Base-by-base conservation (phyloP, 192 early-diverging fungal genomes). In the Coemansia sp. region DNA sequence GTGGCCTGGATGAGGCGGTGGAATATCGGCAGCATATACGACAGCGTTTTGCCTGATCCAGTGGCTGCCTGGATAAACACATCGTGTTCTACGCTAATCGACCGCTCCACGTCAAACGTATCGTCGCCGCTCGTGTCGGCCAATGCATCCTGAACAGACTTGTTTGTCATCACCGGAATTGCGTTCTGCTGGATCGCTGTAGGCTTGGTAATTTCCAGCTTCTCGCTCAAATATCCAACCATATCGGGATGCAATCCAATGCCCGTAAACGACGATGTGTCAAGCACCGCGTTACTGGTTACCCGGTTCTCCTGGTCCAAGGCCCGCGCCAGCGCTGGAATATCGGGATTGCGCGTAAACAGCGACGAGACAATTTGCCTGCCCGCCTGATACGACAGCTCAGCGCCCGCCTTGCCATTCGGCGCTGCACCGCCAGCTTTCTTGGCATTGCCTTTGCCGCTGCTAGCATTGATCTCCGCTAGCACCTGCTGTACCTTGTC, bases 41-140 rank as follows among this genome's bases (percentile, higher is more conserved):
- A 85, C 47, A 99, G 81, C 0, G 98, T 99, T 72, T 99, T 99
- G 60, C 98, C 98, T 5, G 94, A 96, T 55, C 98, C 98, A 3
- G 96, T 99, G 62, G 94, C 91, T 14, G 96, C 93, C 71, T 97
- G 93, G 45, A 99, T 86, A 59, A 98, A 86, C 14, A 91, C 86
- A 75, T 98, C 96, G 27, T 88, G 67, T 86, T 74, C 60, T 68
- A 63, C 37, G 24, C 73, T 67, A n/a, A 74, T 63, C 15, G 73
- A 71, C 2, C 63, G 70, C 19, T 84, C 84, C n/a, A 79, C 62
- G 23, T 75, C 76, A 29, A 76, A 76, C 35, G 62, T 60, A 29
- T 73, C 79, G 52, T 55, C 56, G 22, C 41, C 56, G 29, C 59
- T 32, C 4, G 24, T 57, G 9, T n/a, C 52, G 4, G 23, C 39